Base-by-base conservation (phyloP, 1,284 basidiomycete genomes). In the Ceratorhiza oryzae-sativae region DNA sequence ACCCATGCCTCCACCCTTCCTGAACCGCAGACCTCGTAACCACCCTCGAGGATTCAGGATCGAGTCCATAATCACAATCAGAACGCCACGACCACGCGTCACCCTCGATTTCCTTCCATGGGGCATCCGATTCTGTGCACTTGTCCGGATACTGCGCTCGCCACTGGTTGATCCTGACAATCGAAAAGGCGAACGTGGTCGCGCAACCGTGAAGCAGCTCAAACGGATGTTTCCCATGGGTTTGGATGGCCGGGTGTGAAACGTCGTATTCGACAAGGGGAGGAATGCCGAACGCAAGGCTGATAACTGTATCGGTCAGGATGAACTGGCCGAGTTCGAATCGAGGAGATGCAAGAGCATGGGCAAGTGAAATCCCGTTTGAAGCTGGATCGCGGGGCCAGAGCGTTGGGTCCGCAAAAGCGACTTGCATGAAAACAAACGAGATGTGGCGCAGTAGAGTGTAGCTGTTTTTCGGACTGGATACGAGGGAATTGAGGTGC, bases 161-260 rank as follows among this genome's bases (percentile, higher is more conserved):
- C 36, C 36, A 39, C 36, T 13, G 36, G 20, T 62, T 62, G 59
- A 62, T 62, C 30, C 42, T 41, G n/a, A 39, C 59, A 46, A 62
- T 36, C 15, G 27, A 10, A 46, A 62, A 25, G 13, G 10, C 23
- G 42, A 62, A 46, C 41, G 42, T 23, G 12, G 41, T 13, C 27
- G 59, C 39, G n/a, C 20, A 20, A 23, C 36, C 20, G 25, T 62
- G 59, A 2, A 62, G 5, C 27, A 12, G 15, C 23, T 62, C 36
- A 2, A 23, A 3, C 6, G 36, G 36, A 39, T 39, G 36, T 39
- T 39, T 13, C 6, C 36, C 36, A 46, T 45, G 3, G 30, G 58
- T n/a, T 20, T 27, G 12, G 39, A 20, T 18, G 13, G 20, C 3
- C 9, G 36, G 58, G 58, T 13, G n/a, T 15, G 58, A 60, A 30